phyloP scores from a whole-genome alignment of 75 land plant genomes.

The Picea glauca region DNA sequence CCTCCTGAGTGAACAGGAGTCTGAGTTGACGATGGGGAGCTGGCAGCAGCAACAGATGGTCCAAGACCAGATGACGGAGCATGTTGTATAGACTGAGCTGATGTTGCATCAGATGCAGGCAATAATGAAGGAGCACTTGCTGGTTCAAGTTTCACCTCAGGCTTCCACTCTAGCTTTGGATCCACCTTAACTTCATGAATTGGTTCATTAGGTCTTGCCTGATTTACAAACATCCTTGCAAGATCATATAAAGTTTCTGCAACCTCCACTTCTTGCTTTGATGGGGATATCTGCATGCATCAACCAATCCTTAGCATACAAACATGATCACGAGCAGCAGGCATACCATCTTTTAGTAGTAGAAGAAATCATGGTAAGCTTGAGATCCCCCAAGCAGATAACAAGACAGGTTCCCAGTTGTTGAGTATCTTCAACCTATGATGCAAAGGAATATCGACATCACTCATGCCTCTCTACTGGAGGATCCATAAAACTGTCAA shows the following conservation, averaged over 20 bases:
- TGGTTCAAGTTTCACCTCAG: neutral
- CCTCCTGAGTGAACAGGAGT: neutral
- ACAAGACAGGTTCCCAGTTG: neutral
- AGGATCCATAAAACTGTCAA: neutral
- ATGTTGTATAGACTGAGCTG: neutral
- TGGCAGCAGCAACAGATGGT: neutral
- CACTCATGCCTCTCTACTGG: neutral
- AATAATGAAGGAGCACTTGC: neutral
- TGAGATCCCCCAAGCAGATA: neutral
- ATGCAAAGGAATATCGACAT: neutral
- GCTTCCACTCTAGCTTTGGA: neutral
- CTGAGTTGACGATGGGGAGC: neutral
- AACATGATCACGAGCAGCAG: neutral
- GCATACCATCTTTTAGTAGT: neutral
- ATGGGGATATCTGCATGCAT: constrained; percentile 1
- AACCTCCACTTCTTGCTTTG: neutral
- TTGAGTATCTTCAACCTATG: neutral
- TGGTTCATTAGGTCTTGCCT: neutral
- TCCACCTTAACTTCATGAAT: neutral
- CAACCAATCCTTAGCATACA: neutral
- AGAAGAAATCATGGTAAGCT: neutral
- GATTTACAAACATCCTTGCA: neutral
- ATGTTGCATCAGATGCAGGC: neutral
- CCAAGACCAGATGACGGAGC: neutral
- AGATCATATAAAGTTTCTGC: neutral